Percentiles rank a stretch among this genome's conserved stretches.
Conservation (phyloP, 2,329 filamentous ascomycete species). For the Acarospora socialis region DNA sequence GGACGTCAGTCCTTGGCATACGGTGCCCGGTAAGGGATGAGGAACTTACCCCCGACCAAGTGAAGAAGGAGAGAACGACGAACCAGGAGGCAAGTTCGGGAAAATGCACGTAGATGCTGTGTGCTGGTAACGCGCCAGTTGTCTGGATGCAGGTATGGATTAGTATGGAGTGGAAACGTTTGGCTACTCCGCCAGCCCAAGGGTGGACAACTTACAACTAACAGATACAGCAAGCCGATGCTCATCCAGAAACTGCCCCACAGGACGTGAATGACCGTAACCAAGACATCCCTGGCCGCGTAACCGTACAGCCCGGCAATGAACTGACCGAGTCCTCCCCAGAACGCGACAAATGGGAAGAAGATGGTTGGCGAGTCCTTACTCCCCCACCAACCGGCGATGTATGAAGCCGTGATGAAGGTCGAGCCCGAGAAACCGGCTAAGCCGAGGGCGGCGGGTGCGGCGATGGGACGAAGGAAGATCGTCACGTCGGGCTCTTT, state of each 20-base stretch:
- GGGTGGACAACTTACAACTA: slow-evolving; percentile 1
- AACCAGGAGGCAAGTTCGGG: slow-evolving; percentile 16
- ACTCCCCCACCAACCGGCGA: slow-evolving; percentile 15
- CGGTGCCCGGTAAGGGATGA: too few species aligned
- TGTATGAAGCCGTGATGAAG: slow-evolving; percentile 16
- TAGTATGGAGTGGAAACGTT: too few species aligned
- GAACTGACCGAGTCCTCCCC: slow-evolving; percentile 19
- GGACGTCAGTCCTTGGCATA: too few species aligned
- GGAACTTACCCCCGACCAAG: too few species aligned
- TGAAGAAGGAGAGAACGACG: slow-evolving; percentile 12
- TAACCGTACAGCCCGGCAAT: slow-evolving; percentile 17
- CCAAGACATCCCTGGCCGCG: slow-evolving; percentile 14
- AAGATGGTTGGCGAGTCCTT: slow-evolving; percentile 15
- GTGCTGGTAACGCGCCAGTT: background rate
- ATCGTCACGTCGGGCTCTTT: slow-evolving; percentile 15
- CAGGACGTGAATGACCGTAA: slow-evolving; percentile 15
- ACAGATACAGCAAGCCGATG: slow-evolving; percentile 12
- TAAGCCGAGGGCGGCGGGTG: slow-evolving; percentile 18
- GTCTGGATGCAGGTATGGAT: too few species aligned
- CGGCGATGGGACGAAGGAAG: slow-evolving; percentile 18
- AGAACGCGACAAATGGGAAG: slow-evolving; percentile 19
- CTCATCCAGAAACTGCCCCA: slow-evolving; percentile 17
- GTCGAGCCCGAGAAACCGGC: slow-evolving; percentile 19
- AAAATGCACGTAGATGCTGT: slow-evolving; percentile 12
- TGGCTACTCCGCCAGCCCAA: too few species aligned